phyloP scores from a whole-genome alignment of 2,329 filamentous ascomycete genomes.

The Fusarium continuum region DNA sequence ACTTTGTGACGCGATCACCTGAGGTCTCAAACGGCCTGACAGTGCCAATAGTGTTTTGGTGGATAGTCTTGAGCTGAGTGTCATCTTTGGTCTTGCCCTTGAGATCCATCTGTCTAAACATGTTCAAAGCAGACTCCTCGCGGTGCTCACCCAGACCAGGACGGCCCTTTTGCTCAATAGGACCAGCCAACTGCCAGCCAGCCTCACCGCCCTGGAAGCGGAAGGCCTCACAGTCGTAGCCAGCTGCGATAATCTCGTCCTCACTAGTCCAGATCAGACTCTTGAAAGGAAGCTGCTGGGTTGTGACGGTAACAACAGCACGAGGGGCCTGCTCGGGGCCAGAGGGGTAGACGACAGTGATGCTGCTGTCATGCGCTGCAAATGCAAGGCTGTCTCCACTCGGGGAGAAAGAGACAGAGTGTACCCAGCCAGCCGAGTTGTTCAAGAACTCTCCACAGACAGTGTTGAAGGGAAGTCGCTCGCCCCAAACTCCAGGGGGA shows the following conservation, averaged over 20 bases:
- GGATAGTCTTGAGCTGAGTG: slow-evolving; percentile 91
- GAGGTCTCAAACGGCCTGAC: slow-evolving; percentile 78
- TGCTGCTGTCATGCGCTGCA: slow-evolving; percentile 92
- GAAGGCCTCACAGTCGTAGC: slow-evolving; percentile 90
- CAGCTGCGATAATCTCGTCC: slow-evolving; percentile 92
- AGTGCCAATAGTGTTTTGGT: slow-evolving; percentile 95
- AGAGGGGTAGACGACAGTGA: slow-evolving; percentile 94
- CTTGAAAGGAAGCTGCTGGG: slow-evolving; percentile 90
- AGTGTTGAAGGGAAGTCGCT: slow-evolving; percentile 96
- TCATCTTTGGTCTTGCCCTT: slow-evolving; percentile 93
- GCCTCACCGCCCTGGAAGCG: slow-evolving; percentile 80
- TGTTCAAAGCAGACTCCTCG: slow-evolving; percentile 94
- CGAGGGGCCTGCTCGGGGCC: slow-evolving; percentile 89
- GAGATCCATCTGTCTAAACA: slow-evolving; percentile 99
- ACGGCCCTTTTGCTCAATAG: slow-evolving; percentile 77
- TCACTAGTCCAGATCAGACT: slow-evolving; percentile 93
- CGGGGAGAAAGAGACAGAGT: slow-evolving; percentile 91
- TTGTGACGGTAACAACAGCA: slow-evolving; percentile 90
- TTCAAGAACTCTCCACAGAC: slow-evolving; percentile 97
- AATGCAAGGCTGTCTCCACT: slow-evolving; percentile 94
- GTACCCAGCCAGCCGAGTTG: slow-evolving; percentile 96
- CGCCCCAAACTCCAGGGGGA: slow-evolving; percentile 90
- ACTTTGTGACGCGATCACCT: slow-evolving; percentile 74
- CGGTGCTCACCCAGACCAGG: slow-evolving; percentile 69
- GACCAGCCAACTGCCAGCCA: slow-evolving; percentile 86